phyloP scores from a whole-genome alignment of 2,329 filamentous ascomycete genomes.

The Trichoderma semiorbis region DNA sequence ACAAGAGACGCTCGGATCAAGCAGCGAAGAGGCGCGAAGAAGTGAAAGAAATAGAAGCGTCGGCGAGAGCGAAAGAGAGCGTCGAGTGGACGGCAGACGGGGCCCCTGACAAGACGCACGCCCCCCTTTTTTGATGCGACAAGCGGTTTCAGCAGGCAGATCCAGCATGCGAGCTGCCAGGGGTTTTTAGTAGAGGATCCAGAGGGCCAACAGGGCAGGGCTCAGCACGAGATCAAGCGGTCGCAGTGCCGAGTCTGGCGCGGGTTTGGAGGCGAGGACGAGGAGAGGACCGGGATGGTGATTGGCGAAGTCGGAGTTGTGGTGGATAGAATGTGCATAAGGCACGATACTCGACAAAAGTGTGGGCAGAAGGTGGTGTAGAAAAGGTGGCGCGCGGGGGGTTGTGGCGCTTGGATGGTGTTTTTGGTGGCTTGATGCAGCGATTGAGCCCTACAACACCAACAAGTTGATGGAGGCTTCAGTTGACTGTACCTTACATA shows the following conservation, averaged over 20 bases:
- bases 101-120: constrained; percentile 3
- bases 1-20: constrained; percentile 10
- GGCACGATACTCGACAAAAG: neutral
- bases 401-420: neutral
- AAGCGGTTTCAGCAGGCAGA: constrained; percentile 16
- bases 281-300: neutral
- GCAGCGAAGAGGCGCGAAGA: neutral
- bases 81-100: constrained; percentile 14
- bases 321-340: neutral
- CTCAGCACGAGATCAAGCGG: neutral
- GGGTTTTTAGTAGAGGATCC: neutral
- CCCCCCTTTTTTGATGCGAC: constrained; percentile 14
- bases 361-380: neutral
- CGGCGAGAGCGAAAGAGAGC: constrained; percentile 13
- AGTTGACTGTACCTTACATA: neutral
- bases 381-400: constrained; percentile 3
- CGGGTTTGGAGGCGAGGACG: neutral
- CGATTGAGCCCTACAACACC: neutral
- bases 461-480: neutral
- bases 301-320: neutral
- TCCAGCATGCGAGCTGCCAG: constrained; percentile 4
- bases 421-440: neutral
- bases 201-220: neutral
- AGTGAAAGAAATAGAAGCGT: neutral
- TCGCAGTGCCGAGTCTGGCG: neutral